Base-by-base conservation (phyloP, 768 basidiomycete genomes). In the Cubamyces lactineus region DNA sequence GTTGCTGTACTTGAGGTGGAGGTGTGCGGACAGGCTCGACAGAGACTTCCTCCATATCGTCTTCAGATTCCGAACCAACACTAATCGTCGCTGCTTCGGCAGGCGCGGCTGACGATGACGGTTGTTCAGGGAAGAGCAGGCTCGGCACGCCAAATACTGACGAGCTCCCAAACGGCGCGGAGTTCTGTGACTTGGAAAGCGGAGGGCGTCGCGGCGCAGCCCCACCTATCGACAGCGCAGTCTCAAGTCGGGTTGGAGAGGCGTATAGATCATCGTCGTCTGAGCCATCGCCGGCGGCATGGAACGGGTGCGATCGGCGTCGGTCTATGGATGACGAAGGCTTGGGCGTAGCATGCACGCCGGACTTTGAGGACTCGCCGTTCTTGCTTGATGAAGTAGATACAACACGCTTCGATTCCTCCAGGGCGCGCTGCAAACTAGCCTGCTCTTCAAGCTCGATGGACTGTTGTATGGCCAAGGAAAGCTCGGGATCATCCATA, bases 171-270 rank as follows among this genome's bases (percentile, higher is more conserved):
- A n/a, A 62, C 38, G 26, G 59, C 19, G 15, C 40, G 19, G 23
- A 54, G 19, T 17, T 42, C 12, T 23, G 64, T 52, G 42, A 23
- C 49, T 2, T 59, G 12, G 61, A 67, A 45, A 13, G 58, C 54
- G 62, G 59, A 49, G 21, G 67, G 39, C 63, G 72, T 11, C 73
- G 72, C 15, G 79, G 77, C 5, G 80, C 79, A 8, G 87, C 80
- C 54, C 86, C 86, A 17, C 84, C 90, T 45, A 91, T 84, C 11
- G 88, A 81, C 28, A 91, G 72, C 1, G 82, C 86, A 1, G 87
- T 88, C 66, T 86, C 86, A n/a, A 91, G 74, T 19, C 86, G 79
- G 21, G 80, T 79, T 0, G 82, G 86, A 2, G 81, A 80, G 34
- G 80, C 74, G 23, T 80, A 80, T 19, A 84, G 72, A 52, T 86